Percentiles rank a stretch among this genome's conserved stretches.
Evolutionary conservation across 345 rosid genomes (phyloP).

Genomic region (Gynandropsis gynandra): DNA sequence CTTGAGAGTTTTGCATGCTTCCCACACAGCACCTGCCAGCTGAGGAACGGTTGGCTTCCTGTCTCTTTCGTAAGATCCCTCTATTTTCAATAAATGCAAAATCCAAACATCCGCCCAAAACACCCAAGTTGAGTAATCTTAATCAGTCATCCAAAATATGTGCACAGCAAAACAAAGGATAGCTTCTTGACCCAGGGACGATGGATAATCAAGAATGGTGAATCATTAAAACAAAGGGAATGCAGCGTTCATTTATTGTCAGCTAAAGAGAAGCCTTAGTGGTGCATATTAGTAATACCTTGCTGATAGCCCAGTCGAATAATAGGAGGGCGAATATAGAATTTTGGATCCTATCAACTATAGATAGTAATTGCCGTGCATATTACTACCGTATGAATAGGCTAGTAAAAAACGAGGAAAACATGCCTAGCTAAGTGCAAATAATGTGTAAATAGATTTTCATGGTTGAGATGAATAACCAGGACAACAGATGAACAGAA

Average conservation of each 20-base stretch:
- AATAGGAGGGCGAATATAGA: too few species aligned
- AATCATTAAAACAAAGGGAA: too few species aligned
- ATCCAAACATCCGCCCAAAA: not conserved
- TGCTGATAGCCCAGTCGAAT: too few species aligned
- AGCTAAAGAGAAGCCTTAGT: too few species aligned
- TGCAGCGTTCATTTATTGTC: too few species aligned
- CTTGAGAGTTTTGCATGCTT: constrained; percentile 71
- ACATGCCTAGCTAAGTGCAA: not conserved
- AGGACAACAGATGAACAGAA: not conserved
- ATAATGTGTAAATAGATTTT: not conserved
- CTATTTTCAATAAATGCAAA: constrained; percentile 5
- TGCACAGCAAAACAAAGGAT: not conserved
- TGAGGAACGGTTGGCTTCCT: constrained; percentile 40
- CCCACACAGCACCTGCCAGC: constrained; percentile 83
- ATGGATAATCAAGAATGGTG: not conserved
- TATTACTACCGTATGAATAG: too few species aligned
- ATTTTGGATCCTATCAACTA: too few species aligned
- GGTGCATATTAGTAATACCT: too few species aligned
- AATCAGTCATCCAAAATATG: not conserved
- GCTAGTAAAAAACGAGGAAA: not conserved
- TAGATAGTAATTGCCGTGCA: too few species aligned
- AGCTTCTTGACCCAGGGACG: not conserved
- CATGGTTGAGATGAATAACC: not conserved
- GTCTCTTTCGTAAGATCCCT: constrained; percentile 51
- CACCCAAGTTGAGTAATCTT: constrained; percentile 2